phyloP scores from a whole-genome alignment of 2,329 filamentous ascomycete species.

The Zalaria sp. region DNA sequence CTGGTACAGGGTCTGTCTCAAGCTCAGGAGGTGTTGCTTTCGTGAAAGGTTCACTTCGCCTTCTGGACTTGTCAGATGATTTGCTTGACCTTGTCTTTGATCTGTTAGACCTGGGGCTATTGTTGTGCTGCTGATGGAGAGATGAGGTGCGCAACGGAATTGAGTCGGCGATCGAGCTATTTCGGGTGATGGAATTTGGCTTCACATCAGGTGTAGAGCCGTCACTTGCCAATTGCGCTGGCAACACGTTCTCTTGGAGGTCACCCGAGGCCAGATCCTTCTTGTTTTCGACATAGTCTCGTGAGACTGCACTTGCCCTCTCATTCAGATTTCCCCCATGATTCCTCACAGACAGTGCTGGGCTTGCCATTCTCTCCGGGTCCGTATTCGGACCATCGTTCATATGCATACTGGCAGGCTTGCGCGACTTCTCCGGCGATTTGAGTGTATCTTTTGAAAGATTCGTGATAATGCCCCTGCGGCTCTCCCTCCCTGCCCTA shows the following conservation, averaged over 20 bases:
- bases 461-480: neutral
- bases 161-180: slow-evolving; percentile 16
- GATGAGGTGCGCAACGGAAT: slow-evolving; percentile 21
- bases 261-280: too few relatives aligned
- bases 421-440: neutral
- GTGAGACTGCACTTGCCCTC: too few relatives aligned
- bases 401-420: neutral
- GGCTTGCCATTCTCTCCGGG: too few relatives aligned
- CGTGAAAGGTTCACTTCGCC: slow-evolving; percentile 6
- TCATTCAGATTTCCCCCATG: too few relatives aligned
- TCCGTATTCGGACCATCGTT: neutral
- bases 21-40: slow-evolving; percentile 15
- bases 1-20: slow-evolving; percentile 5
- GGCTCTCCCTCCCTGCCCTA: slow-evolving; percentile 8
- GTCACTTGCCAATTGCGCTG: too few relatives aligned
- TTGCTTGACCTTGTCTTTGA: slow-evolving; percentile 6
- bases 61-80: slow-evolving; percentile 11
- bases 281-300: too few relatives aligned
- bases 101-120: slow-evolving; percentile 9
- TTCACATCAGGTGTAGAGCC: neutral
- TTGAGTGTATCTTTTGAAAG: neutral
- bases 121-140: slow-evolving; percentile 18
- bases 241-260: too few relatives aligned
- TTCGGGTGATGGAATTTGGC: neutral
- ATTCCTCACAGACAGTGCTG: too few relatives aligned